Base-by-base conservation (phyloP, 345 rosid species). In the Arabidopsis arenosa region DNA sequence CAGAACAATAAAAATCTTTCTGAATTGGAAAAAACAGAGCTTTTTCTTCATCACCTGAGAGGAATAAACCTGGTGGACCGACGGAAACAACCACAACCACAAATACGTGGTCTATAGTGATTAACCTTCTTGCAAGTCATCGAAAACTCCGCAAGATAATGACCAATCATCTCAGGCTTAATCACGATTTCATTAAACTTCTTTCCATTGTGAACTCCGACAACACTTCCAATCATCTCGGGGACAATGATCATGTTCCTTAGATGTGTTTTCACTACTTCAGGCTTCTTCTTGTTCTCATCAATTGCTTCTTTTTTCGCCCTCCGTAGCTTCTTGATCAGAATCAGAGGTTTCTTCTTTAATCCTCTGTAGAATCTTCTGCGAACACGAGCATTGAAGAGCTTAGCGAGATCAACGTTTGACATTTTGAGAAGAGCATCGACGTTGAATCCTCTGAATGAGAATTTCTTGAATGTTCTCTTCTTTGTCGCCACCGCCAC, bases 391-490 rank as follows among this genome's bases (percentile, higher is more conserved):
- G 95, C 90, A 7, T 43, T 67, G 47, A 84, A 87, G 41, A 90
- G 91, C 80, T 86, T 86, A 48, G 82, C 84, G 43, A 88, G 91
- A 68, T 88, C 89, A 75, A 84, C 83, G 18, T 86, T 85, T 6
- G 91, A 80, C 93, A 90, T 88, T 65, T 85, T 89, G 64, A 88
- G 77, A 37, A 86, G 90, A 59, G 85, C 90, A 23, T 90, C 93
- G 41, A 90, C 78, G 82, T 88, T 92, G 52, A 88, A 92, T 15
- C 96, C 95, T 76, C 88, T 83, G 88, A 83, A 89, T 54, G 90
- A 87, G 80, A 89, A 90, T 79, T 86, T 90, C 87, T 86, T 88
- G 83, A 90, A 90, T 35, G 93, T 82, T 79, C 96, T 88, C 83
- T 85, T 83, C 87, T 88, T 90, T 9, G 85, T 88, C 59, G 63